Evolutionary conservation across 2,329 filamentous ascomycete genomes (phyloP), one percentile per base, ranked within the genome.

Genomic region (Pseudopithomyces maydicus): DNA sequence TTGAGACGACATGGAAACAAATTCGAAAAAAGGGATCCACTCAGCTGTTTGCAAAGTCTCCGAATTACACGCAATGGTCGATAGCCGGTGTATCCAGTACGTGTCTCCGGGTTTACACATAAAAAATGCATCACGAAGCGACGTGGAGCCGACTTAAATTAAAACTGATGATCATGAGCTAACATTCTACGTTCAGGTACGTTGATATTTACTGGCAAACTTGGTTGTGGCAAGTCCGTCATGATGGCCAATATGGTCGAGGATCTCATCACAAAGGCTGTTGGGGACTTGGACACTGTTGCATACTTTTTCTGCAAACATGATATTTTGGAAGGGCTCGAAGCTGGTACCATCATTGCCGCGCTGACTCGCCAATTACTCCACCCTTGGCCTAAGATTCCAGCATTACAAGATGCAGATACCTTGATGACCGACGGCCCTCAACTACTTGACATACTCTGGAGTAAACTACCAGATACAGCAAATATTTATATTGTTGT

Each of bases 201-300:
- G 0, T 54, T 81, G 1, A 2, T 79, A 0, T 73, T 65, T 33
- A 68, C 51, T 8, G 78, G 77, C 2, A 79, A 75, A 36, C 64
- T 80, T 1, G 78, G 78, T 1, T 74, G 74, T 1, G 78, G 78
- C 0, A 80, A 81, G 52, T 79, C 79, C 0, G 77, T 80, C 3
- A 52, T 77, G 4, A 44, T 80, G 6, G 77, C 78, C 1, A 80
- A 79, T 52, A 68, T 80, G 0, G 66, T 80, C 10, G 56, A 54
- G 59, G 29, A 43, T 64, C n/a, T 23, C 23, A 35, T 4, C 54
- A 43, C 29, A 49, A 17, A 29, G 32, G n/a, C 7, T 32, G 19
- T 42, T 29, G 26, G 26, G 26, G 8, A 43, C 5, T 41, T 54
- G 22, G 23, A 45, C 6, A 41, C 26, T 39, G 20, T 44, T 19